Base-by-base conservation (phyloP, 208 protist genomes). In the Herpetomonas samuelpessoai region DNA sequence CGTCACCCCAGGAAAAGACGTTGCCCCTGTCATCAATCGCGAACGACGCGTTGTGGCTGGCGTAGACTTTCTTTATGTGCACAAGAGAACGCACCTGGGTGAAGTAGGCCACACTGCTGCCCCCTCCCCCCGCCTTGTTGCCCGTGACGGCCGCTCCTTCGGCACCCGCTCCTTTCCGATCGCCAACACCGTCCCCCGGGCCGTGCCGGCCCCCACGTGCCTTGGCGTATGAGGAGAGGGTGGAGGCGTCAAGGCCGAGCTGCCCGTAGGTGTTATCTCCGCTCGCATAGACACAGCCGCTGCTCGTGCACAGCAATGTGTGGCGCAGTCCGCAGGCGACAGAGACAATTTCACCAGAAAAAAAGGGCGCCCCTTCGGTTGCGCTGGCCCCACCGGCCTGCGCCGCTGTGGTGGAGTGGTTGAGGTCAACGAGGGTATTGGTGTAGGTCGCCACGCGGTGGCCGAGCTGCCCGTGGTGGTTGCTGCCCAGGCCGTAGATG, bases 201-300 rank as follows among this genome's bases (percentile, higher is more conserved):
- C 24, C 21, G 46, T 51, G 46, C 10, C 14, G 9, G 9, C 35
- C 35, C n/a, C 14, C 27, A 22, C 19, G 7, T 9, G n/a, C 30
- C 14, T 46, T 12, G 16, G 24, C 55, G 39, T 41, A 41, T 14
- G 35, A 41, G 35, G 10, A 21, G 30, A 77, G 53, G 65, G 66
- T 57, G 49, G 62, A 65, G 6, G 55, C 62, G 1, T 67, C 62
- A 14, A 84, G 62, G 2, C 87, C 87, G 2, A 94, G 75, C 60
- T 94, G 87, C 26, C 70, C 75, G 54, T 45, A 75, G n/a, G 63
- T 76, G 65, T 91, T 90, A 67, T 94, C 83, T 7, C 87, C 87
- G 10, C 72, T 62, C 18, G 76, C 79, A 68, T 88, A 91, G 10
- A 91, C 87, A 55, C 54, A 67, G n/a, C 87, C 87, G 10, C 41